These are phyloP conservation scores for Dioscorea zingiberensis DNA, from an alignment of 106 monocot genomes.

Conservation along the genomic window DNA sequence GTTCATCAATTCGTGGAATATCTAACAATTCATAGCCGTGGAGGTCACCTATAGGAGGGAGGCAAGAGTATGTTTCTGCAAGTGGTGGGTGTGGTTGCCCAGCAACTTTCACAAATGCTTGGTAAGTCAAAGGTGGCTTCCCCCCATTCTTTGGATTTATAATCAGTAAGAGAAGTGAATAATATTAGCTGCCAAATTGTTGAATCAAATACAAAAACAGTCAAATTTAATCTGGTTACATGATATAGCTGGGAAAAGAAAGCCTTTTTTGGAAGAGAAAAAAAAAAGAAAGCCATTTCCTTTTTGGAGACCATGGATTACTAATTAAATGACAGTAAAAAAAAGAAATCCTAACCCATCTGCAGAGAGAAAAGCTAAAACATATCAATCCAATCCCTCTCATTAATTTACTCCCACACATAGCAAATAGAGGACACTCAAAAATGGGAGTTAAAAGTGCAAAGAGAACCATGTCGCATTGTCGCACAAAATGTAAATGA, in stretches of 20 bases:
- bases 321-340: neutral
- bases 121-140: constrained; percentile 69
- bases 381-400: too few species aligned
- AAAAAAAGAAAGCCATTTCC: too few species aligned
- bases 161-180: neutral
- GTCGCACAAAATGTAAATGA: too few species aligned
- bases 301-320: too few species aligned
- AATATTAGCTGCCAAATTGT: neutral
- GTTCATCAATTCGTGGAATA: constrained; percentile 60
- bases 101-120: constrained; percentile 68
- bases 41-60: constrained; percentile 74
- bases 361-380: neutral
- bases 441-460: too few species aligned
- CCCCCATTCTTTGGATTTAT: constrained; percentile 60
- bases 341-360: neutral
- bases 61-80: constrained; percentile 29
- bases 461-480: too few species aligned
- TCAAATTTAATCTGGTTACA: neutral
- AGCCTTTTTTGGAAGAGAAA: neutral
- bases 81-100: constrained; percentile 61
- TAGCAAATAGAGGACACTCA: too few species aligned
- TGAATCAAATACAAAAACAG: neutral
- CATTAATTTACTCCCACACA: too few species aligned
- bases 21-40: constrained; percentile 30
- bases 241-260: neutral